A percentile compares a stretch with the other conserved stretches of the same genome.
phyloP scores from a whole-genome alignment of 352 stramenopile species.

The Phytophthora tentaculata region DNA sequence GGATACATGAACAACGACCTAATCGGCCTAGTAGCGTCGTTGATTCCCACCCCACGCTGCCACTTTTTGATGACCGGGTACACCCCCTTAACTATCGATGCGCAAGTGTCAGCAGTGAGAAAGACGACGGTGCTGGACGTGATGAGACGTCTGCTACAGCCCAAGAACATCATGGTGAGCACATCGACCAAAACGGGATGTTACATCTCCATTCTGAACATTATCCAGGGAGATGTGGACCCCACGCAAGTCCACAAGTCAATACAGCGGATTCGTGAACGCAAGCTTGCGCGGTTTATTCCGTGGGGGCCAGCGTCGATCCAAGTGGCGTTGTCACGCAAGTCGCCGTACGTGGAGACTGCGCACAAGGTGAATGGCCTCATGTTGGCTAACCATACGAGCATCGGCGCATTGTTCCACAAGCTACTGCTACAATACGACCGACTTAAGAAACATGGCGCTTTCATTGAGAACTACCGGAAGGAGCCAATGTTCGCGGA shows the following conservation, averaged over 20 bases:
- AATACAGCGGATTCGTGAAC: conserved; percentile 97
- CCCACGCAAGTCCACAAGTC: conserved; percentile 99
- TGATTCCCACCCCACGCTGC: conserved; percentile 99
- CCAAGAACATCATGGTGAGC: conserved; percentile 99
- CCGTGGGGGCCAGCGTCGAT: conserved; percentile 99
- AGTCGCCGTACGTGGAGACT: conserved; percentile 97
- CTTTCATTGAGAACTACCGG: conserved; percentile 99
- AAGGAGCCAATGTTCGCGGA: conserved; percentile 98
- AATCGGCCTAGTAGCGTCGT: conserved; percentile 96
- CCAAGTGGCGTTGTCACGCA: conserved; percentile 98
- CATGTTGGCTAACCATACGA: conserved; percentile 99
- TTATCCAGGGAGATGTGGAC: conserved; percentile 99
- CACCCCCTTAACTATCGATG: conserved; percentile 97
- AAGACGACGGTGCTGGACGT: conserved; percentile 99
- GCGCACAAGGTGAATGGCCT: conserved; percentile 97
- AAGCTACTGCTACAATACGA: conserved; percentile 97
- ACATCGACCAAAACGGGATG: conserved; percentile 95
- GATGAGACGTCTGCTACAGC: conserved; percentile 95
- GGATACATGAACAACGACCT: conserved; percentile 99
- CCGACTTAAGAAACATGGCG: conserved; percentile 96
- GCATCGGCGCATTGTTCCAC: conserved; percentile 92
- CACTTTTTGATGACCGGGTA: conserved; percentile 99
- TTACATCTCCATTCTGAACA: conserved; percentile 99
- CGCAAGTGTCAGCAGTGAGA: conserved; percentile 91
- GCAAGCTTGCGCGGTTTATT: conserved; percentile 98